Base-by-base conservation (phyloP, 805 yeast species). In the Candida piceae region DNA sequence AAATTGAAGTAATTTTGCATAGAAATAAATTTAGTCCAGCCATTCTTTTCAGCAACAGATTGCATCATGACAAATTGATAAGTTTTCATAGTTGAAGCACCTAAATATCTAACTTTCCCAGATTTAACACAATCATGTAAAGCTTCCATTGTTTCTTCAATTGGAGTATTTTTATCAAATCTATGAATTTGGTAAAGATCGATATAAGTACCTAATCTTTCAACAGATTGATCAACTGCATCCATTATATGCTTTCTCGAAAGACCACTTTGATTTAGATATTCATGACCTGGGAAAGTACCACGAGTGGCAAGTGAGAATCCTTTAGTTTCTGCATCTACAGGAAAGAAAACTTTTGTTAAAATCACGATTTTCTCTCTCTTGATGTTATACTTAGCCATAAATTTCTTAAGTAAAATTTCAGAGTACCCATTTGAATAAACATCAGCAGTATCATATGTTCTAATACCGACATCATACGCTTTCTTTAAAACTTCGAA, bases 21-120 rank as follows among this genome's bases (percentile, higher is more conserved):
- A 23, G 70, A 62, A 36, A 78, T 63, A 45, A 78, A 78, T 51
- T 73, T 75, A 46, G 62, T 61, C 78, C 78, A 78, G 28, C 69
- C 70, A 44, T 70, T 44, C 48, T 63, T 63, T 37, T 78, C 80
- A 4, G 84, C 84, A 39, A 68, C 57, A 42, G 55, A 60, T 49
- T 78, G 84, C 49, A 74, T 48, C 41, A 64, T 67, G 5, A 66
- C 73, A 48, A 78, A 76, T 45, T 77, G 75, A 16, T 58, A 53
- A 4, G 78, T 70, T 44, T 63, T 60, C 82, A 78, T 76, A 3
- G 77, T 57, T 1, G 80, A 76, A 2, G 82, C 80, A 17, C 84
- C 82, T 38, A 77, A 64, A 53, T 77, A 77, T 32, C 80, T 60
- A 4, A 64, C 64, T 24, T 60, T 49, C 15, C 79, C 79, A 29